Evolutionary conservation across 2,329 filamentous ascomycete genomes (phyloP), one percentile per base, ranked within the genome.

Genomic region (Nigrospora osmanthi): DNA sequence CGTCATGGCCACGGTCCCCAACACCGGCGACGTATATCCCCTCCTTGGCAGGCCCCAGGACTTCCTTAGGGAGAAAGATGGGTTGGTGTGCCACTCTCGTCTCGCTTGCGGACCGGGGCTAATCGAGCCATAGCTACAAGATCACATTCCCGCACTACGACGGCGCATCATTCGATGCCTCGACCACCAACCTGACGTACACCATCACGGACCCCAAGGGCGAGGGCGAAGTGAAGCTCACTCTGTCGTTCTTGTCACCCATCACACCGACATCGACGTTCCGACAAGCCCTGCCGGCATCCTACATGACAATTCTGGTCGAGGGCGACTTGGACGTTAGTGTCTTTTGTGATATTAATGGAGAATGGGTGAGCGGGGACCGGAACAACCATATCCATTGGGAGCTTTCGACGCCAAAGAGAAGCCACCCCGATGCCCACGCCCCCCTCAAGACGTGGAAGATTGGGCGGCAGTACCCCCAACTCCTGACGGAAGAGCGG

Each of bases 281-380:
- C 55, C 77, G 87, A 51, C 87, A 91, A 68, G 82, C 85, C 14
- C 78, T 93, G 31, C 89, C 89, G n/a, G 88, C 87, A 11, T 82
- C 83, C 23, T 94, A 94, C 60, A 58, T 94, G 49, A 85, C 79
- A 6, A 72, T 91, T 35, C 66, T 81, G 55, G 85, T 86, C 12
- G 73, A 81, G 48, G 87, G 87, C 6, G 71, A 70, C 50, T 77
- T 83, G 42, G 71, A 83, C 49, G 66, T 87, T 12, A 75, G 81
- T 56, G 57, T 83, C 40, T 87, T 86, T 54, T 65, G 83, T 47
- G 83, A 87, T 57, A 53, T 86, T 44, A 85, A 87, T 55, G 83
- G 83, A 9, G 81, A 89, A 58, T 95, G 88, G 87, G 84, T 89
- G 48, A 93, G 84, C 56, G 87, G 87, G 15, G 76, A 89, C 51